A percentile compares a stretch with the other conserved stretches of the same genome.
phyloP scores from a whole-genome alignment of 352 stramenopile genomes.

The Globisporangium cederbergense region DNA sequence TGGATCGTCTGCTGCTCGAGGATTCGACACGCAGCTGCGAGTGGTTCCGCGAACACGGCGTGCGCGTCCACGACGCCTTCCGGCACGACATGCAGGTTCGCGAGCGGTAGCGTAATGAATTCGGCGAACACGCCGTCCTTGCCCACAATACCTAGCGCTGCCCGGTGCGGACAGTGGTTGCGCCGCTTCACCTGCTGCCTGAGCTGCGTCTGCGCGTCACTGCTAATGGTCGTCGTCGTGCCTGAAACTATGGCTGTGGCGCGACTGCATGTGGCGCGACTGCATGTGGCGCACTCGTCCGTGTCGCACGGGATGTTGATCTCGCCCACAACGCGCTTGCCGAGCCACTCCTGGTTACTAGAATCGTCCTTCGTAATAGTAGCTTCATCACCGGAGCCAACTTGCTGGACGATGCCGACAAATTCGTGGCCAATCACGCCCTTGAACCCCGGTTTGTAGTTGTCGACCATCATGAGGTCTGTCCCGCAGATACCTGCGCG shows the following conservation, averaged over 20 bases:
- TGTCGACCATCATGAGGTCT: constrained; percentile 68
- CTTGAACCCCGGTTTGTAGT: constrained; percentile 70
- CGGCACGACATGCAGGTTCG: constrained; percentile 83
- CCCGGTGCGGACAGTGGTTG: constrained; percentile 87
- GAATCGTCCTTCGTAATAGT: constrained; percentile 10
- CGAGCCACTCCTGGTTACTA: constrained; percentile 38
- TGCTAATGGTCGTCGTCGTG: too few relatives aligned
- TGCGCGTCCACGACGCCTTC: constrained; percentile 58
- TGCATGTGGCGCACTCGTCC: constrained; percentile 39
- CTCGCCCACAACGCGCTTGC: constrained; percentile 87
- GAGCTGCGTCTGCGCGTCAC: neutral
- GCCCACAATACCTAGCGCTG: constrained; percentile 80
- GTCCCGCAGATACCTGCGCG: constrained; percentile 72
- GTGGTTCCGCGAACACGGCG: constrained; percentile 81
- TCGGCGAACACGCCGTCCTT: constrained; percentile 82
- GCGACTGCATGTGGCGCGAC: constrained; percentile 23
- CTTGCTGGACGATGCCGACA: constrained; percentile 74
- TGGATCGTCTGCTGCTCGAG: constrained; percentile 76
- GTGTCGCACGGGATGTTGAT: constrained; percentile 88
- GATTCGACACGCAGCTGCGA: constrained; percentile 84
- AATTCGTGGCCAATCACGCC: constrained; percentile 88
- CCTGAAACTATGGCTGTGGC: too few relatives aligned
- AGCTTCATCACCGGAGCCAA: constrained; percentile 28
- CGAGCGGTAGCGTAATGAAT: constrained; percentile 73
- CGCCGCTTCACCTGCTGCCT: constrained; percentile 39